Evolutionary conservation across 2,329 filamentous ascomycete genomes (phyloP).

Genomic region (Bipolaris bicolor): DNA sequence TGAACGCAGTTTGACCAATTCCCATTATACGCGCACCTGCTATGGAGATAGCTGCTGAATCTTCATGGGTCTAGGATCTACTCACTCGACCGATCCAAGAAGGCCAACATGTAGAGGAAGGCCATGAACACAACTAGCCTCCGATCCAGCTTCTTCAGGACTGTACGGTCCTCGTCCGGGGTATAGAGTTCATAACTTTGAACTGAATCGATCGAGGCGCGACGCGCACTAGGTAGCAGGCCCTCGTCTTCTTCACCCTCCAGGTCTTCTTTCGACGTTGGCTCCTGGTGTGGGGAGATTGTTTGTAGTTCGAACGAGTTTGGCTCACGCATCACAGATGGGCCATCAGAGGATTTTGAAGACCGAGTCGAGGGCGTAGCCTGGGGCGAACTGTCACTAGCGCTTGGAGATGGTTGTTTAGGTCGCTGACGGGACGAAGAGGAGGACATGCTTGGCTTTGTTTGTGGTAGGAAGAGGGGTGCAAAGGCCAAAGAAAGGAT

Average conservation of each 20-base stretch:
- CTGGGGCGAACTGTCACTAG: constrained; percentile 26
- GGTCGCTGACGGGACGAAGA: constrained; percentile 21
- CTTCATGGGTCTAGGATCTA: constrained; percentile 12
- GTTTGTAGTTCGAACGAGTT: constrained; percentile 37
- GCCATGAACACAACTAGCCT: constrained; percentile 81
- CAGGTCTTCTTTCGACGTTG: constrained; percentile 10
- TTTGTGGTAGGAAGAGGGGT: not conserved
- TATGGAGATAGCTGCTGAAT: not conserved
- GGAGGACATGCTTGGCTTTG: constrained; percentile 19
- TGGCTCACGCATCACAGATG: constrained; percentile 17
- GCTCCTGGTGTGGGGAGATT: constrained; percentile 23
- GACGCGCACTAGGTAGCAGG: constrained; percentile 24
- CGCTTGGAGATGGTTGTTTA: constrained; percentile 28
- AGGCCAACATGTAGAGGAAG: constrained; percentile 81
- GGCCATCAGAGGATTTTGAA: constrained; percentile 19
- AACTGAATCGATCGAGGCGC: constrained; percentile 33
- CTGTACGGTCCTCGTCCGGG: constrained; percentile 72
- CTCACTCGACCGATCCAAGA: constrained; percentile 83
- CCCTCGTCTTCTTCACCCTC: constrained; percentile 37
- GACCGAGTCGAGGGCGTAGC: constrained; percentile 34
- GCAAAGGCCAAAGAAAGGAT: constrained; percentile 1
- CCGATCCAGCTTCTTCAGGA: constrained; percentile 77
- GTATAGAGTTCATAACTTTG: constrained; percentile 62
- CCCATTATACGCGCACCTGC: constrained; percentile 32
- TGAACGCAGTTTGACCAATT: not conserved